Percentiles rank a stretch among this genome's conserved stretches.
These are phyloP conservation scores for Fusarium decemcellulare DNA, from an alignment of 2,329 filamentous ascomycete genomes.

Conservation along the genomic window DNA sequence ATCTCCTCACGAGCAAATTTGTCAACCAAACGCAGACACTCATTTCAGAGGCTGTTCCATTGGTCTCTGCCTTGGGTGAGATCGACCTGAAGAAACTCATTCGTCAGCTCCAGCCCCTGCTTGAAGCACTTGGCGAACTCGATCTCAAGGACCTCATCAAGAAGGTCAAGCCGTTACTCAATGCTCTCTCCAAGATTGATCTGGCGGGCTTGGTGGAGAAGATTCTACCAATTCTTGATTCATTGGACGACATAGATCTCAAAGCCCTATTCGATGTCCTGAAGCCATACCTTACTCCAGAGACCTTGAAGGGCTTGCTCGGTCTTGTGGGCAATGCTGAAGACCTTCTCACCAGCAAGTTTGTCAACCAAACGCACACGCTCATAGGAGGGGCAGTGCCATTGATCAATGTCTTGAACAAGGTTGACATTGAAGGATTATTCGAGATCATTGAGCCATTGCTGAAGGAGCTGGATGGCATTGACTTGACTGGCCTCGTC, in stretches of 20 bases:
- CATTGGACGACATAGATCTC: slow-evolving; percentile 52
- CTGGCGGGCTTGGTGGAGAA: slow-evolving; percentile 47
- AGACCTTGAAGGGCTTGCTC: slow-evolving; percentile 52
- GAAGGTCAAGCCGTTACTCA: slow-evolving; percentile 49
- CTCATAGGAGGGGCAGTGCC: slow-evolving; percentile 56
- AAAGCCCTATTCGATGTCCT: slow-evolving; percentile 51
- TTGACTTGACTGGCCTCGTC: slow-evolving; percentile 53
- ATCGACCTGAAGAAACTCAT: slow-evolving; percentile 55
- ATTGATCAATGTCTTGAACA: slow-evolving; percentile 52
- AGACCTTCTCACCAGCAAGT: slow-evolving; percentile 53
- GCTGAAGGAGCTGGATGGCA: slow-evolving; percentile 51
- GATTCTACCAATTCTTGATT: slow-evolving; percentile 50
- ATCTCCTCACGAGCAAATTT: slow-evolving; percentile 49
- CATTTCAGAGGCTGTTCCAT: slow-evolving; percentile 53
- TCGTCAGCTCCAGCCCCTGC: slow-evolving; percentile 48
- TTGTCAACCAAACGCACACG: slow-evolving; percentile 58
- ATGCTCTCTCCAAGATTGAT: slow-evolving; percentile 49
- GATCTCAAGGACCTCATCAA: slow-evolving; percentile 52
- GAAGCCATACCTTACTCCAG: slow-evolving; percentile 52
- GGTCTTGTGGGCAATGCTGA: slow-evolving; percentile 56
- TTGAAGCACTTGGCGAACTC: slow-evolving; percentile 51
- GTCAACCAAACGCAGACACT: slow-evolving; percentile 50
- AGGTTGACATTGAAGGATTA: slow-evolving; percentile 56
- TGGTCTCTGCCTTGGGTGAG: slow-evolving; percentile 52
- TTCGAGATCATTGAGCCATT: slow-evolving; percentile 54